These are phyloP conservation scores for Ceratopteris richardii DNA, from an alignment of 75 land plant species.

Conservation along the genomic window DNA sequence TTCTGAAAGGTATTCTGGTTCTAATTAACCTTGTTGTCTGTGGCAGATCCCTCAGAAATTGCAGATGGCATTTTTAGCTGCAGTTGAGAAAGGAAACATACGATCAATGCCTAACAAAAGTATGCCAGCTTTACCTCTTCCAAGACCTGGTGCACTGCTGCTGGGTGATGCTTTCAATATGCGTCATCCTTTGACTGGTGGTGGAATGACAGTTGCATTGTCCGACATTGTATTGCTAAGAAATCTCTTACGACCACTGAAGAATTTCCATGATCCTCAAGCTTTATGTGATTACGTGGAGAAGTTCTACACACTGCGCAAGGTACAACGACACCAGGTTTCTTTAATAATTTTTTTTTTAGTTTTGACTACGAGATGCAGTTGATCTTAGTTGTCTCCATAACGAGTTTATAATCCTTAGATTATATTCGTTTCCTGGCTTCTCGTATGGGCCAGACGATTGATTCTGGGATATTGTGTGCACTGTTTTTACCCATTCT, in stretches of 20 bases:
- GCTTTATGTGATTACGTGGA: conserved; percentile 60
- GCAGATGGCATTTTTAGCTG: conserved; percentile 51
- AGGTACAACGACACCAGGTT: too few species aligned
- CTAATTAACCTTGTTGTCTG: not conserved
- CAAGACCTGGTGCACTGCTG: conserved; percentile 88
- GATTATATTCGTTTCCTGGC: too few species aligned
- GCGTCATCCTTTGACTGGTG: conserved; percentile 93
- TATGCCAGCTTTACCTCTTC: conserved; percentile 89
- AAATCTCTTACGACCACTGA: conserved; percentile 62
- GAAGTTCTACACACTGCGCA: too few species aligned
- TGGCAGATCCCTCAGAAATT: conserved; percentile 63
- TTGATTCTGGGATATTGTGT: too few species aligned
- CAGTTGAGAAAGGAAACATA: conserved; percentile 58
- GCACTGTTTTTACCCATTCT: too few species aligned
- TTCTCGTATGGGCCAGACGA: too few species aligned
- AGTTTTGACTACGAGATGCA: too few species aligned
- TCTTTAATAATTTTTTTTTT: too few species aligned
- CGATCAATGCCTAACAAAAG: conserved; percentile 76
- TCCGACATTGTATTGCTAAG: conserved; percentile 71
- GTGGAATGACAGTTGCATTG: conserved; percentile 96
- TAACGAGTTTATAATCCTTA: too few species aligned
- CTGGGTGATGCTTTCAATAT: conserved; percentile 97
- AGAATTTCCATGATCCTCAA: conserved; percentile 52
- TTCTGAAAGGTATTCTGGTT: conserved; percentile 1
- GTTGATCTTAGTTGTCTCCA: too few species aligned